Conservation (phyloP, 345 rosid species). For the Eucalyptus coolabah region DNA sequence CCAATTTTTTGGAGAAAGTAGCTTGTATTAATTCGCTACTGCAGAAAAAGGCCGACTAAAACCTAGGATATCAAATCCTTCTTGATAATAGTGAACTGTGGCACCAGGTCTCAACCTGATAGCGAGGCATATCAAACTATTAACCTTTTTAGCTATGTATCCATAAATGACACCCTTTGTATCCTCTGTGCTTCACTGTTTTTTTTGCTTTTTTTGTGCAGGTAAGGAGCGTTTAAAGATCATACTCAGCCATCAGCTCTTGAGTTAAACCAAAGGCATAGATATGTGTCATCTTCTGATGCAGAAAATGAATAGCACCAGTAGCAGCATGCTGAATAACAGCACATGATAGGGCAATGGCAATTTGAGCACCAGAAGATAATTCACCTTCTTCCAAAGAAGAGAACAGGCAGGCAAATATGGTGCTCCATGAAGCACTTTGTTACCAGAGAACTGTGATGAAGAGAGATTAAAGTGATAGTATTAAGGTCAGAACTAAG, state of each 20-base stretch:
- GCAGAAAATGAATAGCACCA: conserved; percentile 43
- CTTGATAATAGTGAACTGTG: neutral
- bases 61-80: neutral
- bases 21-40: neutral
- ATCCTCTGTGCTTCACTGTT: neutral
- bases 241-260: conserved; percentile 65
- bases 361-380: conserved; percentile 70
- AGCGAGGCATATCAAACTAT: neutral
- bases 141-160: neutral
- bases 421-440: conserved; percentile 76
- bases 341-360: conserved; percentile 47
- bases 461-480: neutral
- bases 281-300: conserved; percentile 51
- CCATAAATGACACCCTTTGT: neutral
- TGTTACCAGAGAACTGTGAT: conserved; percentile 75
- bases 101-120: neutral
- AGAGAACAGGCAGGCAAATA: conserved; percentile 58
- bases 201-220: neutral
- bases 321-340: conserved; percentile 18
- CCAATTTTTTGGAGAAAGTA: neutral
- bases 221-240: neutral
- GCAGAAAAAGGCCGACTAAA: neutral
- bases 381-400: conserved; percentile 66
- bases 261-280: conserved; percentile 84
- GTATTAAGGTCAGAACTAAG: neutral